Base-by-base conservation (phyloP, 1,284 basidiomycete genomes). In the Cryptococcus neoformans region DNA sequence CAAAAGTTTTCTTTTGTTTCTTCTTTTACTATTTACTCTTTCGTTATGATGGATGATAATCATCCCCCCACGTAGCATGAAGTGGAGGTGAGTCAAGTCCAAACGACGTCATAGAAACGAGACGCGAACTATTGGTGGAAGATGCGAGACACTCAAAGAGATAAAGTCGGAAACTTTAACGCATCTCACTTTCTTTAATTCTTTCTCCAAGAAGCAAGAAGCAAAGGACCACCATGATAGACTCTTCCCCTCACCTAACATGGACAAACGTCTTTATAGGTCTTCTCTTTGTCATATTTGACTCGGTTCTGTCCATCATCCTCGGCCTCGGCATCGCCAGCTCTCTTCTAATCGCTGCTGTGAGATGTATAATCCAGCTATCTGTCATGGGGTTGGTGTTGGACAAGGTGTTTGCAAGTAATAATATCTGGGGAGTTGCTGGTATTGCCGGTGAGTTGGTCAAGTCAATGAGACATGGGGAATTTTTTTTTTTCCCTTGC, bases 301-400 rank as follows among this genome's bases (percentile, higher is more conserved):
- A 79, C 56, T 64, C 76, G 0, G 57, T 84, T 21, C 62, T 91
- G 10, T 91, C 89, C 21, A 21, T 21, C 21, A 21, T 21, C 21
- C 21, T 21, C 21, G 21, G 21, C 21, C 21, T 21, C 21, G 87
- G 85, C 4, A 81, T 92, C 48, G 88, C 87, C 1, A 74, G 80
- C 3, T 85, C 85, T 4, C 82, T 92, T 44, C 64, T 89, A 35
- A 82, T 85, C 6, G 84, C 89, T 0, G 85, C 89, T 0, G 55
- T 85, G 36, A 79, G 90, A 73, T 93, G 90, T 70, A 78, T 89
- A 16, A 72, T 87, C 11, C 90, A 93, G 77, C 83, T 93, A 34
- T 83, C 83, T 12, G 72, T 89, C 11, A 87, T 92, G 62, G 87
- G 84, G 0, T 76, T 85, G 34, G 70, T 92, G 2, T 76, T 92